phyloP scores from a whole-genome alignment of 2,329 filamentous ascomycete species.

The Talaromyces atroroseus region DNA sequence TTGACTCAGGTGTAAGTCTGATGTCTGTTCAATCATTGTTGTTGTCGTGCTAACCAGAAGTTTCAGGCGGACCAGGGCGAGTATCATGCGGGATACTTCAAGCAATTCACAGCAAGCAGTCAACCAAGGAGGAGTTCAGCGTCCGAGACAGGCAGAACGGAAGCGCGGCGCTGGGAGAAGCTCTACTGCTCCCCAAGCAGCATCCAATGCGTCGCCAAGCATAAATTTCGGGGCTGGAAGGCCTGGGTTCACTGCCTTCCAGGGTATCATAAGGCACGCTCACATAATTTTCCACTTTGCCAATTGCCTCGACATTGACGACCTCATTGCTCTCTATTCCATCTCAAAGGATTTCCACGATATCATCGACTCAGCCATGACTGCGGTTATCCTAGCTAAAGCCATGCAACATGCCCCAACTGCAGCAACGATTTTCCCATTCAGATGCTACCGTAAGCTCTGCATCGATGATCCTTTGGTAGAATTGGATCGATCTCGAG shows the following conservation, averaged over 20 bases:
- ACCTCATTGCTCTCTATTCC: conserved; percentile 60
- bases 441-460: conserved; percentile 52
- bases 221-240: not conserved
- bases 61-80: not conserved
- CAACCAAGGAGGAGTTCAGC: not conserved
- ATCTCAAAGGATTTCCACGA: conserved; percentile 59
- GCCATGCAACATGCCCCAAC: conserved; percentile 51
- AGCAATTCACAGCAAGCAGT: not conserved
- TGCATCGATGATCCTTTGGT: conserved; percentile 56
- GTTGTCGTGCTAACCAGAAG: not conserved
- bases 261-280: conserved; percentile 20
- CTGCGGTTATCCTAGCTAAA: conserved; percentile 54
- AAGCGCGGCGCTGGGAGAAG: not conserved
- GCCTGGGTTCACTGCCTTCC: conserved; percentile 11
- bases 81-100: no score
- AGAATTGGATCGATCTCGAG: conserved; percentile 20
- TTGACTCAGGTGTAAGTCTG: not conserved
- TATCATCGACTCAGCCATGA: conserved; percentile 55
- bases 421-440: conserved; percentile 55
- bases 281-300: conserved; percentile 54
- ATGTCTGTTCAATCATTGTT: not conserved
- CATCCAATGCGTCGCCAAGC: not conserved
- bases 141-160: not conserved
- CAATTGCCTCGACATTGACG: conserved; percentile 48
- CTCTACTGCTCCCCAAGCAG: not conserved